Conservation (phyloP, 306 rosid genomes). For the Quercus engelmannii region DNA sequence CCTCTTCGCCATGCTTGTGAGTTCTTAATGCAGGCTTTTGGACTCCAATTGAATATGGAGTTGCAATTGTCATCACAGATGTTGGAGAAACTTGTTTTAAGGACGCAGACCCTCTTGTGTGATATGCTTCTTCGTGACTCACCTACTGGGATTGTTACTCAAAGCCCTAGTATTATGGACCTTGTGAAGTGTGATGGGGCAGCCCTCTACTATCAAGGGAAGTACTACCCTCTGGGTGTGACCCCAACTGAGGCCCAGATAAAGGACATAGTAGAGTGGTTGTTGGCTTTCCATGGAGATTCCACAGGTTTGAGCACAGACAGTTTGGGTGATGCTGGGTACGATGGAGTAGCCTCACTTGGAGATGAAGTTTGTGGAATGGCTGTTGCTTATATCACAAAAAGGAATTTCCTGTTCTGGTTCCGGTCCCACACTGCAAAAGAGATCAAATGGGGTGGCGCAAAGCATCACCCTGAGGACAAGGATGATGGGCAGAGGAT, state of each 20-base stretch:
- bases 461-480: conserved; percentile 98
- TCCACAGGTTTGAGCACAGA: conserved; percentile 97
- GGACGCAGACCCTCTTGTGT: conserved; percentile 89
- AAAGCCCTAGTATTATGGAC: conserved; percentile 83
- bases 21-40: conserved; percentile 96
- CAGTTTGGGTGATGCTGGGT: conserved; percentile 93
- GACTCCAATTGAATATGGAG: conserved; percentile 91
- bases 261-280: conserved; percentile 84
- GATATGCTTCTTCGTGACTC: conserved; percentile 96
- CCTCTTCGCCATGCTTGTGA: conserved; percentile 94
- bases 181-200: conserved; percentile 96
- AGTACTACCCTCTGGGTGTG: conserved; percentile 66
- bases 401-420: conserved; percentile 87
- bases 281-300: conserved; percentile 75
- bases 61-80: conserved; percentile 71
- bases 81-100: conserved; percentile 80
- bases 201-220: conserved; percentile 68
- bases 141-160: conserved; percentile 78
- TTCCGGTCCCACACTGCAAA: conserved; percentile 89
- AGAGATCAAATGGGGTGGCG: conserved; percentile 99
- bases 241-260: conserved; percentile 79
- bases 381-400: conserved; percentile 91
- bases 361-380: conserved; percentile 96
- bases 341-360: conserved; percentile 79
- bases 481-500: no score